These are phyloP conservation scores for Aethionema arabicum DNA, from an alignment of 345 rosid genomes.

Conservation along the genomic window DNA sequence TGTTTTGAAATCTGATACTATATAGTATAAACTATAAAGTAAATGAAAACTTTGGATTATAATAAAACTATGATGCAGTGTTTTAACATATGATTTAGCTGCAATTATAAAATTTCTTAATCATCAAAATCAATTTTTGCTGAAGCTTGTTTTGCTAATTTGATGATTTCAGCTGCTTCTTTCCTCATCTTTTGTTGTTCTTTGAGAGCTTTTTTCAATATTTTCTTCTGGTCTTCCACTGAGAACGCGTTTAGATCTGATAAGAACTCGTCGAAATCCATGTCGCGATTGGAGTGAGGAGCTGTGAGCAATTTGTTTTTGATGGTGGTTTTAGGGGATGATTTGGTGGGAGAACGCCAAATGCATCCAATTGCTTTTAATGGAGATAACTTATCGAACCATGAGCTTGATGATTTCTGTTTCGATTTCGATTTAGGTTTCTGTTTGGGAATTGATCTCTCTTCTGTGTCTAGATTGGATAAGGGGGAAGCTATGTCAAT, in stretches of 20 bases:
- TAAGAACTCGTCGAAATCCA: slow-evolving; percentile 48
- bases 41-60: background rate
- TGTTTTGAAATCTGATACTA: background rate
- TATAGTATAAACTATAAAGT: background rate
- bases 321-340: slow-evolving; percentile 37
- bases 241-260: slow-evolving; percentile 57
- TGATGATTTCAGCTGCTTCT: slow-evolving; percentile 71
- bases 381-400: slow-evolving; percentile 52
- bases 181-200: slow-evolving; percentile 57
- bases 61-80: background rate
- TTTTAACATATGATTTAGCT: no score
- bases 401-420: slow-evolving; percentile 26
- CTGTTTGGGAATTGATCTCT: slow-evolving; percentile 13
- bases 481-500: slow-evolving; percentile 22
- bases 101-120: background rate
- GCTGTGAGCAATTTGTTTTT: slow-evolving; percentile 22
- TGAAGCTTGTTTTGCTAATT: slow-evolving; percentile 66
- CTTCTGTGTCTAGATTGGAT: slow-evolving; percentile 16
- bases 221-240: slow-evolving; percentile 50
- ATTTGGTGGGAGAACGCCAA: slow-evolving; percentile 62
- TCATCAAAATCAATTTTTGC: slow-evolving; percentile 41
- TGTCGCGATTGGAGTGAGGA: slow-evolving; percentile 26
- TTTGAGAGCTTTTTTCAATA: slow-evolving; percentile 59
- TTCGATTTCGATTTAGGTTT: slow-evolving; percentile 28
- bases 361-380: slow-evolving; percentile 54